Conservation (phyloP, 2,329 filamentous ascomycete genomes). For the Stagonosporopsis tanaceti region DNA sequence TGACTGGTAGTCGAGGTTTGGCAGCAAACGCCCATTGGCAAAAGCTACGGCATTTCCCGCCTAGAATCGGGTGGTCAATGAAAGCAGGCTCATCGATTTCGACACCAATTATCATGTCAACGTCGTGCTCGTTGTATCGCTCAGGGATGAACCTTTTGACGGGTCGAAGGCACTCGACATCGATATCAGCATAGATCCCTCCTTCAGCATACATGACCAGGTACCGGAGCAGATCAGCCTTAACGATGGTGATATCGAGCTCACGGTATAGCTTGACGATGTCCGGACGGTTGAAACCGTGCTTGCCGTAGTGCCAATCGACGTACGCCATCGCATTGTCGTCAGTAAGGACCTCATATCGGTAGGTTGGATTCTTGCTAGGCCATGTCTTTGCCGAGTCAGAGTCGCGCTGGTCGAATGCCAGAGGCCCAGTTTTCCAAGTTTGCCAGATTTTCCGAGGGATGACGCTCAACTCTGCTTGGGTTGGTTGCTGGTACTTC, state of each 20-base stretch:
- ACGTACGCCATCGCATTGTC: constrained; percentile 72
- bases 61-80: constrained; percentile 69
- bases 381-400: constrained; percentile 70
- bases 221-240: constrained; percentile 71
- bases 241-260: constrained; percentile 66
- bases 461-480: constrained; percentile 52
- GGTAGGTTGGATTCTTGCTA: constrained; percentile 69
- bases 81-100: constrained; percentile 76
- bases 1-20: constrained; percentile 71
- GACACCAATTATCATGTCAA: constrained; percentile 74
- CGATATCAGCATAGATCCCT: constrained; percentile 67
- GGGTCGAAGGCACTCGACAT: constrained; percentile 64
- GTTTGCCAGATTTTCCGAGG: constrained; percentile 78
- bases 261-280: constrained; percentile 40
- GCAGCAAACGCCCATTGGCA: constrained; percentile 80
- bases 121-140: constrained; percentile 68
- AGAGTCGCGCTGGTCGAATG: constrained; percentile 70
- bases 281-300: constrained; percentile 71
- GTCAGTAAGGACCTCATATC: constrained; percentile 76
- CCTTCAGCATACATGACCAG: constrained; percentile 73
- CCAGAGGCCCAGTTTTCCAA: constrained; percentile 74
- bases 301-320: constrained; percentile 70
- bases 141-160: constrained; percentile 68
- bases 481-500: constrained; percentile 45
- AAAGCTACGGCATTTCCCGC: constrained; percentile 73